Conservation (phyloP, 2,329 filamentous ascomycete genomes). For the Diplodia intermedia region DNA sequence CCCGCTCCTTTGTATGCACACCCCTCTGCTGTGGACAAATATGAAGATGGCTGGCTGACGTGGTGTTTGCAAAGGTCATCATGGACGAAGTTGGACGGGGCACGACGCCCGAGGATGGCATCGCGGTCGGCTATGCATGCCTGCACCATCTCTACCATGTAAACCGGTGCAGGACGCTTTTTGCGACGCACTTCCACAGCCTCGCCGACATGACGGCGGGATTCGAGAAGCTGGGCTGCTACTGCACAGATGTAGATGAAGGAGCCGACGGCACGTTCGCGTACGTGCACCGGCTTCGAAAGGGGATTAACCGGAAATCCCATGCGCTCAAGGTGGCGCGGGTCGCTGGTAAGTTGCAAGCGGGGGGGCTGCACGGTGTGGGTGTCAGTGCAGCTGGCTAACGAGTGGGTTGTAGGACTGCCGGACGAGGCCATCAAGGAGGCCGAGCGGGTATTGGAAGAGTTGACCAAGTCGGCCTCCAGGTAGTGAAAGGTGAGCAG, state of each 20-base stretch:
- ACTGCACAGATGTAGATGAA: conserved; percentile 90
- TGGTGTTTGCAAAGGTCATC: conserved; percentile 57
- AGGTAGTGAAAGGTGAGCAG: conserved; percentile 6
- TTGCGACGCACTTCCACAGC: conserved; percentile 93
- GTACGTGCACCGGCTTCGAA: conserved; percentile 82
- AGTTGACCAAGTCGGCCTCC: conserved; percentile 34
- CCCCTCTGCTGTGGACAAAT: background rate
- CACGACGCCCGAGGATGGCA: conserved; percentile 90
- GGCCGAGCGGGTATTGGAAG: conserved; percentile 65
- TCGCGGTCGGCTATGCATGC: conserved; percentile 87
- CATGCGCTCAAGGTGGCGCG: conserved; percentile 95
- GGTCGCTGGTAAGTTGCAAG: conserved; percentile 66
- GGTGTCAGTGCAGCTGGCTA: conserved; percentile 19
- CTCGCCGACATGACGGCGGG: conserved; percentile 76
- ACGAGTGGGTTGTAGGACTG: conserved; percentile 55
- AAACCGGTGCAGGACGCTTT: conserved; percentile 81
- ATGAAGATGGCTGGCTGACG: conserved; percentile 1
- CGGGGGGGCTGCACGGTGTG: background rate
- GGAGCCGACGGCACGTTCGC: conserved; percentile 69
- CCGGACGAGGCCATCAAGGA: conserved; percentile 74
- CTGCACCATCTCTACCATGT: conserved; percentile 80
- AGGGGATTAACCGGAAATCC: conserved; percentile 82
- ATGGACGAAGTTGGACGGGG: conserved; percentile 98
- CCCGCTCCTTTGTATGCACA: conserved; percentile 73
- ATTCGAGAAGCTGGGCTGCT: conserved; percentile 69